Evolutionary conservation across 2,329 filamentous ascomycete species (phyloP).

Genomic region (Fusarium proliferatum): DNA sequence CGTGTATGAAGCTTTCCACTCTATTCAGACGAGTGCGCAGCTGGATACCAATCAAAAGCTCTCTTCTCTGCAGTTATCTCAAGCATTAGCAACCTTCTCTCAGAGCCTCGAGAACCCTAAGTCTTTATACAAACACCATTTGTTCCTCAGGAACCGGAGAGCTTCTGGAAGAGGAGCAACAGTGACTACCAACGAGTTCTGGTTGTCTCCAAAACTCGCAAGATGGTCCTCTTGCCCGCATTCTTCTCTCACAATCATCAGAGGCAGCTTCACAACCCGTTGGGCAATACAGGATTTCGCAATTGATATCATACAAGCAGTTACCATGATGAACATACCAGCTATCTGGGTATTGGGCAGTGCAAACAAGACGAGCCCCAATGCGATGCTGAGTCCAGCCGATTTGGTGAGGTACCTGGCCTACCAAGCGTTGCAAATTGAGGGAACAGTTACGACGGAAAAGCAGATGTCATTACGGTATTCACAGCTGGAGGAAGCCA

Average conservation of each 20-base stretch:
- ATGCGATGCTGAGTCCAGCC: not conserved
- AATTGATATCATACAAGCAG: not conserved
- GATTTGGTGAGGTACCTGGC: conserved; percentile 12
- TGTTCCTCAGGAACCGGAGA: not conserved
- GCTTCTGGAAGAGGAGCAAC: rapidly evolving
- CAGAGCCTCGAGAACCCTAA: not conserved
- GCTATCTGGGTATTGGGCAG: conserved; percentile 4
- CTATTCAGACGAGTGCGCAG: not conserved
- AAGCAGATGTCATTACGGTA: not conserved
- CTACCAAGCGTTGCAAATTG: conserved; percentile 1
- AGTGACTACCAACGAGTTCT: conserved; percentile 9
- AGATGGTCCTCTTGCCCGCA: not conserved
- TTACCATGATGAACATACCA: rapidly evolving
- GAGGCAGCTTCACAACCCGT: not conserved
- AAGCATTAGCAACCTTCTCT: not conserved
- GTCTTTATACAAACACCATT: not conserved
- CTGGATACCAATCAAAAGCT: conserved; percentile 8
- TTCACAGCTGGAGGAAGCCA: not conserved
- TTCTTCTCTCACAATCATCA: not conserved
- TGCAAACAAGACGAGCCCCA: not conserved
- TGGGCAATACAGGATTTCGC: conserved; percentile 7
- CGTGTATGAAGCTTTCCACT: not conserved
- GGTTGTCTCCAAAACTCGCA: not conserved
- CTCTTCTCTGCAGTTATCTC: not conserved
- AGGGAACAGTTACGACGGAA: not conserved